Evolutionary conservation across 176 grass and related monocot genomes (phyloP).

Genomic region (Miscanthus lutarioriparius): DNA sequence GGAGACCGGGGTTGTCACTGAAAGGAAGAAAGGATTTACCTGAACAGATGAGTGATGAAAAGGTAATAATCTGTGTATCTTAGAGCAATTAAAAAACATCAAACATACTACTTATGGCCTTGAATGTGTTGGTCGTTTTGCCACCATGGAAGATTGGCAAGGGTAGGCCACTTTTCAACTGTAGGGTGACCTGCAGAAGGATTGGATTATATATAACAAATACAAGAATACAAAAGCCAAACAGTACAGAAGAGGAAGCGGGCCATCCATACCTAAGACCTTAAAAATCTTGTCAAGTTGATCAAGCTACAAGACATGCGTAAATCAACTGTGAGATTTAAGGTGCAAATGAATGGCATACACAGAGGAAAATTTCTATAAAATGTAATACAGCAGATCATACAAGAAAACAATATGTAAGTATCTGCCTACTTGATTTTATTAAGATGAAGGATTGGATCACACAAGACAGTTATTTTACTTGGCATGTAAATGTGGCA

Average conservation of each 20-base stretch:
- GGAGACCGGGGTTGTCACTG: conserved; percentile 90
- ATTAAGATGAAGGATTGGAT: not conserved
- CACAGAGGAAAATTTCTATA: conserved; percentile 10
- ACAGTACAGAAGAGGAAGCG: conserved; percentile 24
- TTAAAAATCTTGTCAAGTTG: conserved; percentile 99
- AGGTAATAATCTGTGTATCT: conserved; percentile 5
- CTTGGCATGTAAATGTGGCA: conserved; percentile 1
- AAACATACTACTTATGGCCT: conserved; percentile 85
- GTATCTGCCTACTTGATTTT: conserved; percentile 13
- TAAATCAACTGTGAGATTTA: conserved; percentile 49
- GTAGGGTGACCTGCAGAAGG: conserved; percentile 85
- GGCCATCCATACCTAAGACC: conserved; percentile 75
- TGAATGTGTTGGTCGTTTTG: conserved; percentile 92
- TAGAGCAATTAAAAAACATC: conserved; percentile 11
- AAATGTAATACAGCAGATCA: not conserved
- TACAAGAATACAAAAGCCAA: not conserved
- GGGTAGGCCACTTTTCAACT: conserved; percentile 94
- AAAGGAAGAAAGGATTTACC: conserved; percentile 32
- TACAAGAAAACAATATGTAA: conserved; percentile 17
- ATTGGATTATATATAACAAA: conserved; percentile 21
- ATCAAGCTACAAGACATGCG: conserved; percentile 72
- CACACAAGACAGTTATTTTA: not conserved
- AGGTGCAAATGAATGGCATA: conserved; percentile 30
- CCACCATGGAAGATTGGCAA: conserved; percentile 91
- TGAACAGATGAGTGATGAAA: conserved; percentile 8